Conservation (phyloP, 1,284 basidiomycete species). For the Papiliotrema nemorosa region DNA sequence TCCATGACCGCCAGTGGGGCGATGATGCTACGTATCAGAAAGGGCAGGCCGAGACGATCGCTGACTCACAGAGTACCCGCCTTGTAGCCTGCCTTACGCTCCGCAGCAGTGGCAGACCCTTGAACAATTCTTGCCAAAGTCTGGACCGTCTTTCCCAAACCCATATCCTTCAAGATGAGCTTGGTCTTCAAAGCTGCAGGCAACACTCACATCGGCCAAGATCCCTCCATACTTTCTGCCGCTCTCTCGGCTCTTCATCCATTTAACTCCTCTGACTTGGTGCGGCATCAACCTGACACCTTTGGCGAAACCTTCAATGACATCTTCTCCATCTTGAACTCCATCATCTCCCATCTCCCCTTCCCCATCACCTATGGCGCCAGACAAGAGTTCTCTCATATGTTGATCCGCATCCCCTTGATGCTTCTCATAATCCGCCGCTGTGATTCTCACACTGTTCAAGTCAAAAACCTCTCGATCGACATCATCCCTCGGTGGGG, state of each 20-base stretch:
- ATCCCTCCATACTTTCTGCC: constrained; percentile 80
- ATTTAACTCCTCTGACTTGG: constrained; percentile 72
- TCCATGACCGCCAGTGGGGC: constrained; percentile 79
- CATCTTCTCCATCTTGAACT: constrained; percentile 57
- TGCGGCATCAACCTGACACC: constrained; percentile 74
- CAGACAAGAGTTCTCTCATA: constrained; percentile 51
- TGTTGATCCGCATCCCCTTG: constrained; percentile 56
- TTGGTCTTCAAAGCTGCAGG: no score
- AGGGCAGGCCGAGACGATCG: neutral
- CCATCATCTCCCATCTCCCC: constrained; percentile 52
- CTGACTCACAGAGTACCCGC: constrained; percentile 66
- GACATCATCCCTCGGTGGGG: constrained; percentile 9
- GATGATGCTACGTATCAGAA: constrained; percentile 59
- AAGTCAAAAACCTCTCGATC: constrained; percentile 40
- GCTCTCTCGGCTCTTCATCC: constrained; percentile 82
- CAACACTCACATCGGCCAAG: constrained; percentile 72
- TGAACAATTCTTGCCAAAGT: constrained; percentile 78
- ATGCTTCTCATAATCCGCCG: constrained; percentile 31
- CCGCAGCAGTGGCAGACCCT: constrained; percentile 63
- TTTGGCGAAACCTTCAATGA: constrained; percentile 68
- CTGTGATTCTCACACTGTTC: constrained; percentile 22
- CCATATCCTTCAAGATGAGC: constrained; percentile 48
- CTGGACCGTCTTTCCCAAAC: constrained; percentile 89
- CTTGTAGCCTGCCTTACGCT: constrained; percentile 66
- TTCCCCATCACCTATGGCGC: constrained; percentile 49